Evolutionary conservation across 2,329 filamentous ascomycete genomes (phyloP), one percentile per base, ranked within the genome.

Genomic region (Xylariales sp.): DNA sequence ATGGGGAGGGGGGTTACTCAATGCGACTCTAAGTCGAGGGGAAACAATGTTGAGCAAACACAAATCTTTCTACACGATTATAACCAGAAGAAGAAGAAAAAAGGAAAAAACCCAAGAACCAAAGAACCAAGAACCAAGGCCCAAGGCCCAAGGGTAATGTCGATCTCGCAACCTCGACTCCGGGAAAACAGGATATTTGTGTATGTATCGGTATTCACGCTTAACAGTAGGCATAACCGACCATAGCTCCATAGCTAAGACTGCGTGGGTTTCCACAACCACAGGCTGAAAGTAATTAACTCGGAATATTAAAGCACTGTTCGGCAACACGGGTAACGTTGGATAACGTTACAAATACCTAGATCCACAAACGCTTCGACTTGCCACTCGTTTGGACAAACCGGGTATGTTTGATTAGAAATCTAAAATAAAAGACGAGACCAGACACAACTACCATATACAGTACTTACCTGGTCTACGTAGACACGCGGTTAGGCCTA

Each of bases 331-430:
- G 32, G 41, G 30, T 12, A 16, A 5, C 6, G 48, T 57, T n/a
- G 7, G 28, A 54, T 32, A 54, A 9, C 28, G 3, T 58, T 16
- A 34, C 52, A 48, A 28, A 23, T 23, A 5, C 36, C 8, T 39
- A 56, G 43, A 52, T 12, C 12, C 64, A 60, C 69, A 70, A 70
- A 70, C 69, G 62, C 59, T 41, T 49, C 5, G 12, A 52, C 43
- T 60, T 32, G 36, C 61, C 58, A 60, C 57, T 34, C 32, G 23
- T 63, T 30, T 49, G 12, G 18, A 34, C 66, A 70, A 70, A 69
- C 63, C 69, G 66, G 69, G 60, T 67, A 23, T 34, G 63, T 69
- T 70, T 62, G 64, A 70, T 64, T 64, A 69, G 55, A 23, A 49
- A 30, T 43, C 16, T 3, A 30, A 52, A n/a, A 18, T 53, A 34